These are phyloP conservation scores for Chrysophaeum taylorii DNA, from an alignment of 352 stramenopile genomes.

Conservation along the genomic window DNA sequence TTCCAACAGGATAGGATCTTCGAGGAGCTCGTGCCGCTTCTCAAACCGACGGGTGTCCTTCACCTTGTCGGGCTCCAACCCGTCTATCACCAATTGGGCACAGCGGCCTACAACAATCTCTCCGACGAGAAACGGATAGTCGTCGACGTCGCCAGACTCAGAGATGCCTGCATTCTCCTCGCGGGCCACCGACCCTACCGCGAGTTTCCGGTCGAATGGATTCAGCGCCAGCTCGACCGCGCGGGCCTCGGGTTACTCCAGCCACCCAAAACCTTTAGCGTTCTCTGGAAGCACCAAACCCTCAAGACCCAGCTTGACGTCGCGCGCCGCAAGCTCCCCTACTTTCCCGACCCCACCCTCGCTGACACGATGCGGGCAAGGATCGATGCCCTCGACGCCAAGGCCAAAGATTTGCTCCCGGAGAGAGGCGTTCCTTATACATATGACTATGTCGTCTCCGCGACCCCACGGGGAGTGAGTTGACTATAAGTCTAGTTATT, in stretches of 20 bases:
- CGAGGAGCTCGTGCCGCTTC: conserved; percentile 45
- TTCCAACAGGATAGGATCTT: conserved; percentile 60
- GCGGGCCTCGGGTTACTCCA: conserved; percentile 41
- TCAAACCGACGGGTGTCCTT: conserved; percentile 40
- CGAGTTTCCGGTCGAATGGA: conserved; percentile 36
- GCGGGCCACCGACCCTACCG: conserved; percentile 60
- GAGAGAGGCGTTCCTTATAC: too few relatives aligned
- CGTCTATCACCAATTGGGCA: conserved; percentile 41
- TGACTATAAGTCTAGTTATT: too few relatives aligned
- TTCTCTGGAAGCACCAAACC: conserved; percentile 44
- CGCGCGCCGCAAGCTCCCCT: conserved; percentile 52
- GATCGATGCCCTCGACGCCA: background rate
- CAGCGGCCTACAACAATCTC: conserved; percentile 18
- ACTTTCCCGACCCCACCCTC: conserved; percentile 41
- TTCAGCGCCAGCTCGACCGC: conserved; percentile 50
- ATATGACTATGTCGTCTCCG: conserved; percentile 7
- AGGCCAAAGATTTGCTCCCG: background rate
- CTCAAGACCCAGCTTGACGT: conserved; percentile 42
- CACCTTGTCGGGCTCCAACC: conserved; percentile 65
- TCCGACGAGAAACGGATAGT: conserved; percentile 34
- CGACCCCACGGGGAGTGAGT: too few relatives aligned
- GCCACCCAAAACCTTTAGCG: conserved; percentile 43
- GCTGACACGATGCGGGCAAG: background rate
- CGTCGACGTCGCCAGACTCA: conserved; percentile 55
- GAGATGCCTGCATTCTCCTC: conserved; percentile 64